Evolutionary conservation across 306 rosid species (phyloP), one percentile per base, ranked within the genome.

Genomic region (Fragaria vesca): DNA sequence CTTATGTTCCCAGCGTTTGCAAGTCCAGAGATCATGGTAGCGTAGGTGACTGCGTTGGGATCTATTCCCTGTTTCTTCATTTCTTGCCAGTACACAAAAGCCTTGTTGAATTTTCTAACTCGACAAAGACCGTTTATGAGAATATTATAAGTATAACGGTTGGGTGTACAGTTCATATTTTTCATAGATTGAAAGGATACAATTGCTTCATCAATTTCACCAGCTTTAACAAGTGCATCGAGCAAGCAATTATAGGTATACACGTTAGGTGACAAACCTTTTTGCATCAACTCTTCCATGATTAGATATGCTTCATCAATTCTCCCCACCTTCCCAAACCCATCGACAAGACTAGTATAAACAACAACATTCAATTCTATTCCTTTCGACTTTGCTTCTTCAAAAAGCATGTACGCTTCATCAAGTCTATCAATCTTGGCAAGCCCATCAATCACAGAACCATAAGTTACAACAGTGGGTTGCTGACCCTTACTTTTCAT

Each of bases 11-110:
- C 97, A 58, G 91, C 96, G 79, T 73, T 90, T 52, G 98, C 93
- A 26, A 95, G 95, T 76, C 97, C 97, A 7, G 92, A 80, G 74
- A 95, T 95, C 97, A 95, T 95, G 85, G 91, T 91, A 51, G 96
- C 88, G 84, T 91, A 92, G 51, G 97, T 92, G 78, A 87, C 72
- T 54, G 87, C 82, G 73, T 95, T 91, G 55, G 98, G 98, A 73
- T 88, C 83, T 60, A 95, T 69, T 80, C 97, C 97, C 52, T 86
- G 81, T 80, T 92, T 95, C 90, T 88, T 90, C 98, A 95, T 92
- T 88, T 92, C 98, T 86, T 95, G 97, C 97, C 98, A 95, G 86
- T 87, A 95, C 48, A 95, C 96, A 69, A 90, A 95, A 42, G 97
- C 97, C 93, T 92, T 95, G 69, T 87, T 95, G 85, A 95, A 95